phyloP scores from a whole-genome alignment of 441 rosid genomes.

The Monsonia emarginata region DNA sequence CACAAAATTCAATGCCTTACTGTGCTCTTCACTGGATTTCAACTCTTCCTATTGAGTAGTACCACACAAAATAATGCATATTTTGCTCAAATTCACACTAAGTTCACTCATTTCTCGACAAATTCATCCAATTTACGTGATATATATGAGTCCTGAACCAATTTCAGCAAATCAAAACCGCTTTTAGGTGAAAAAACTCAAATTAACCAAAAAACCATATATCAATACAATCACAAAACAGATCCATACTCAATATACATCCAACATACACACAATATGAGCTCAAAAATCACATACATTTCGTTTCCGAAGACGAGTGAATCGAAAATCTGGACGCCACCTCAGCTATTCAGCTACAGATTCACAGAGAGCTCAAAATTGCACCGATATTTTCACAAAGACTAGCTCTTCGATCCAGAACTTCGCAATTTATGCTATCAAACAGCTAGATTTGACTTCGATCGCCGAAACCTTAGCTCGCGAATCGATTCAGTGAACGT shows the following conservation, averaged over 20 bases:
- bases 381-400: background rate
- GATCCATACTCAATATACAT: background rate
- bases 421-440: background rate
- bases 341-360: background rate
- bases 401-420: background rate
- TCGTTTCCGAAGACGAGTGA: background rate
- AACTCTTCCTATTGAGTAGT: background rate
- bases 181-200: background rate
- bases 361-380: background rate
- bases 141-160: background rate
- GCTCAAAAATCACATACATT: constrained; percentile 13
- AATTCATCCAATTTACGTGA: background rate
- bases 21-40: background rate
- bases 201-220: background rate
- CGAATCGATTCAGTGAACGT: background rate
- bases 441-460: constrained; percentile 2
- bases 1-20: background rate
- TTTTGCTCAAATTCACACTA: constrained; percentile 8
- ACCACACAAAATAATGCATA: background rate
- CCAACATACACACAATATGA: background rate
- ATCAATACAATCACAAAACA: background rate
- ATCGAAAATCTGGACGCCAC: background rate
- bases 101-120: constrained; percentile 2
- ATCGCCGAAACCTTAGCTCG: constrained; percentile 1
- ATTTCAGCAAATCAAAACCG: background rate